Conservation (phyloP, 805 yeast genomes). For the Clavispora asparagi region DNA sequence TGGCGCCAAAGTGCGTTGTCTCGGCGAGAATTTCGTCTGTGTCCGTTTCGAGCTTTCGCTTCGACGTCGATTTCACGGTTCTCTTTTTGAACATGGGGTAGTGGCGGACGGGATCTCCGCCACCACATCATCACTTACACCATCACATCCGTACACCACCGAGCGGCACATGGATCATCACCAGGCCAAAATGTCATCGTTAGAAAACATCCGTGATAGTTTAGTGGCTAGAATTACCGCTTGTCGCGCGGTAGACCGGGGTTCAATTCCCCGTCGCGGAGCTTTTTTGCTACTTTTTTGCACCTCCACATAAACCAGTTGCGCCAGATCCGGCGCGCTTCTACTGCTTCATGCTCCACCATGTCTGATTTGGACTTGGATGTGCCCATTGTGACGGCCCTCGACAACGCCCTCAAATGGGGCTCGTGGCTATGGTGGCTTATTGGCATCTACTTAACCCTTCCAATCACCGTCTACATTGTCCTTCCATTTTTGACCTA, state of each 20-base stretch:
- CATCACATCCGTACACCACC: slow-evolving; percentile 3
- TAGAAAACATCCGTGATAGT: slow-evolving; percentile 12
- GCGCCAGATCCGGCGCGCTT: too few relatives aligned
- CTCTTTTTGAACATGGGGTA: slow-evolving; percentile 14
- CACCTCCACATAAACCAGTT: not conserved
- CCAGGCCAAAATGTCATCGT: too few relatives aligned
- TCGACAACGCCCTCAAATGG: not conserved
- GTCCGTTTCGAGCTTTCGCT: not conserved
- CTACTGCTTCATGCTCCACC: too few relatives aligned
- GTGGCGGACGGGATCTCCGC: not conserved
- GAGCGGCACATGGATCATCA: too few relatives aligned
- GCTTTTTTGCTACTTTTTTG: slow-evolving; percentile 4
- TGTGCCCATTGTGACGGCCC: not conserved
- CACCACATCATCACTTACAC: not conserved
- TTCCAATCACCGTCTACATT: slow-evolving; percentile 41
- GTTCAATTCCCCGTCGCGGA: slow-evolving; percentile 20
- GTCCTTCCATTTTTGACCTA: slow-evolving; percentile 33
- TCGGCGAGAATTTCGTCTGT: not conserved
- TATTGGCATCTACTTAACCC: slow-evolving; percentile 38
- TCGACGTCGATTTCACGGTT: slow-evolving; percentile 4
- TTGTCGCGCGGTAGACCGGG: slow-evolving; percentile 21
- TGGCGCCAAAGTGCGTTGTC: not conserved
- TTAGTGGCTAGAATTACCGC: slow-evolving; percentile 20
- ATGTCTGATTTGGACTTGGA: not conserved
- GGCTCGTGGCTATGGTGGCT: slow-evolving; percentile 41